These are phyloP conservation scores for Trichophyton equinum DNA, from an alignment of 2,329 filamentous ascomycete species.

Conservation along the genomic window DNA sequence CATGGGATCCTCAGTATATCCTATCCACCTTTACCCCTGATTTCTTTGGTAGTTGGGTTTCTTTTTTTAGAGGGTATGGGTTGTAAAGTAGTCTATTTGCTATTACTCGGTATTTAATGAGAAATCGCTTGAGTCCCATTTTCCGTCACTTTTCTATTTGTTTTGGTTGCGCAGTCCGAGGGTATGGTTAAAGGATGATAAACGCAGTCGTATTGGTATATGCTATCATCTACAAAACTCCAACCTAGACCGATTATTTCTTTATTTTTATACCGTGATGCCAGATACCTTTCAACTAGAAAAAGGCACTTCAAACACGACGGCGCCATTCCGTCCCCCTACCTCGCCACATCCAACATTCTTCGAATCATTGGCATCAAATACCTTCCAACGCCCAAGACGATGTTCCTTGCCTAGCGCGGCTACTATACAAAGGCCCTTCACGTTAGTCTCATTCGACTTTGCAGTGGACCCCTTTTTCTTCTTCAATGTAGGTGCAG, in stretches of 20 bases:
- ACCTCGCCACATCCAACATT: constrained; percentile 22
- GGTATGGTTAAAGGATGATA: no score
- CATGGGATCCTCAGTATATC: background rate
- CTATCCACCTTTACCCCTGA: no score
- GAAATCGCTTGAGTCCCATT: background rate
- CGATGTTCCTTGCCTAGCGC: constrained; percentile 78
- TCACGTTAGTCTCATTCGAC: constrained; percentile 19
- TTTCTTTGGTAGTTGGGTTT: background rate
- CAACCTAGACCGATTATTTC: background rate
- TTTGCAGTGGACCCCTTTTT: constrained; percentile 12
- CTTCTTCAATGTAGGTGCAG: constrained; percentile 10
- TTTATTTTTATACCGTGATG: background rate
- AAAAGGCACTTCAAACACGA: constrained; percentile 68
- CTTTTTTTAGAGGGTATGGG: background rate
- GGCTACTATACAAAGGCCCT: constrained; percentile 68
- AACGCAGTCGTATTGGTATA: background rate
- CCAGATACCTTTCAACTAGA: background rate
- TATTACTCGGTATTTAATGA: background rate
- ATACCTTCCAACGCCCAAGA: constrained; percentile 64
- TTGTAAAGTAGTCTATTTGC: background rate
- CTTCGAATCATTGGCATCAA: constrained; percentile 23
- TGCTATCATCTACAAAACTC: background rate
- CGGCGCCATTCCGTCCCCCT: constrained; percentile 63
- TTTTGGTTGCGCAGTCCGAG: no score
- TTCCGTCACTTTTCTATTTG: no score